Evolutionary conservation across 805 yeast species (phyloP).

Genomic region (Candida bentonensis): DNA sequence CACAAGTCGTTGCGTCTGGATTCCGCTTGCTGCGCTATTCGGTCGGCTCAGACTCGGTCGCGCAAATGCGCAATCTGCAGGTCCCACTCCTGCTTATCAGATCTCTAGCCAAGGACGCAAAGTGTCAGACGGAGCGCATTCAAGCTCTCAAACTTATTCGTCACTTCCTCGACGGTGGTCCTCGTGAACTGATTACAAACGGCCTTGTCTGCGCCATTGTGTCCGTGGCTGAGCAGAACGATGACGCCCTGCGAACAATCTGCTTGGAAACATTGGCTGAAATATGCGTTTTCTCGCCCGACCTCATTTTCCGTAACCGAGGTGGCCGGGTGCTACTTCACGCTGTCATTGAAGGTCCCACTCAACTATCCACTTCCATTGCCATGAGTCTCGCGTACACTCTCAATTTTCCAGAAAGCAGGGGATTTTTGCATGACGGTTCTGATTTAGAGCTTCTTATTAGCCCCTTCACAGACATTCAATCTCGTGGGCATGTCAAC

Average conservation of each 20-base stretch:
- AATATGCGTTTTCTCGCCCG: constrained; percentile 31
- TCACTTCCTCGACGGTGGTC: constrained; percentile 40
- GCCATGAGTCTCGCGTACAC: constrained; percentile 37
- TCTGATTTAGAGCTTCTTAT: constrained; percentile 48
- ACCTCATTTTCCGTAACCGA: constrained; percentile 28
- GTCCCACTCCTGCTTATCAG: constrained; percentile 44
- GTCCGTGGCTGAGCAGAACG: constrained; percentile 41
- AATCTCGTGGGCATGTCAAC: constrained; percentile 32
- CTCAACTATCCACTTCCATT: constrained; percentile 28
- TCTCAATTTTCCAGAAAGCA: constrained; percentile 41
- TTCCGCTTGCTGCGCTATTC: constrained; percentile 60
- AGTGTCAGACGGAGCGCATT: constrained; percentile 48
- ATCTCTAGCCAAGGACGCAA: constrained; percentile 45
- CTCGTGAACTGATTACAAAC: constrained; percentile 36
- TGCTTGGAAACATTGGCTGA: constrained; percentile 44
- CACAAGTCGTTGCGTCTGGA: constrained; percentile 60
- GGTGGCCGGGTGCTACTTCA: constrained; percentile 32
- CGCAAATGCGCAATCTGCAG: constrained; percentile 37
- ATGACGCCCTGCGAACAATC: constrained; percentile 35
- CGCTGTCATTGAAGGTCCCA: constrained; percentile 41
- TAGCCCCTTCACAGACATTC: constrained; percentile 58
- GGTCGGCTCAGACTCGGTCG: constrained; percentile 39
- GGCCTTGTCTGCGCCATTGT: constrained; percentile 59
- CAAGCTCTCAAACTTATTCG: constrained; percentile 67
- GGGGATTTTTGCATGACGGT: constrained; percentile 43